Percentiles rank a stretch among this genome's conserved stretches.
Conservation (phyloP, 2,329 filamentous ascomycete species). For the Colletotrichum sp. region DNA sequence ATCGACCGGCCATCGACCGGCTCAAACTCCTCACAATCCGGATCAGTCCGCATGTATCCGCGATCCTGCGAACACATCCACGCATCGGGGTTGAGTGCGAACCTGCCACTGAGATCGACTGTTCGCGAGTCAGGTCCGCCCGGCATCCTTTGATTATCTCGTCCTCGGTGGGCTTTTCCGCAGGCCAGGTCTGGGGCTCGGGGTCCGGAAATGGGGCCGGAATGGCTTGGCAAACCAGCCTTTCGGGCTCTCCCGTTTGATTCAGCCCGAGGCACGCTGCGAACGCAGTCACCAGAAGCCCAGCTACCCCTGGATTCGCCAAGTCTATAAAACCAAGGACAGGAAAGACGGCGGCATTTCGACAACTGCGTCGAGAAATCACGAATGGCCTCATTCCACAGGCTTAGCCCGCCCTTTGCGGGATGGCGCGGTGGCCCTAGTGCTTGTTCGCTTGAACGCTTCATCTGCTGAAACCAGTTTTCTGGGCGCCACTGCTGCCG, state of each 20-base stretch:
- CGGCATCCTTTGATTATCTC: not conserved
- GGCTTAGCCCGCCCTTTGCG: not conserved
- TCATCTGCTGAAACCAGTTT: not conserved
- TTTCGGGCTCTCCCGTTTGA: not conserved
- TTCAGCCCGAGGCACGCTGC: not conserved
- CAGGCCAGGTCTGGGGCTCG: not conserved
- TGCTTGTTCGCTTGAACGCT: not conserved
- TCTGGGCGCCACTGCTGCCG: not conserved
- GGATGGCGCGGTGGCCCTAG: not conserved
- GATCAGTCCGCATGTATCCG: not conserved
- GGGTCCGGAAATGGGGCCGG: not conserved
- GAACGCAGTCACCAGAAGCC: not conserved
- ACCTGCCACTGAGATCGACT: not conserved
- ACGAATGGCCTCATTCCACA: not conserved
- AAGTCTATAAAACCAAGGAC: not conserved
- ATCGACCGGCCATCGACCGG: not conserved
- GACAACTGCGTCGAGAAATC: not conserved
- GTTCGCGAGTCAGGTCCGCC: not conserved
- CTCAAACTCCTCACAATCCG: not conserved
- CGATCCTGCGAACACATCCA: not conserved
- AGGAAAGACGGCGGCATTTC: not conserved
- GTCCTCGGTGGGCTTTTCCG: not conserved
- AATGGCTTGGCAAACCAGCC: not conserved
- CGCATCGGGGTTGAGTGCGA: not conserved
- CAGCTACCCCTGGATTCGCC: not conserved